These are phyloP conservation scores for Lipomyces yamadae DNA, from an alignment of 805 yeast species.

Conservation along the genomic window DNA sequence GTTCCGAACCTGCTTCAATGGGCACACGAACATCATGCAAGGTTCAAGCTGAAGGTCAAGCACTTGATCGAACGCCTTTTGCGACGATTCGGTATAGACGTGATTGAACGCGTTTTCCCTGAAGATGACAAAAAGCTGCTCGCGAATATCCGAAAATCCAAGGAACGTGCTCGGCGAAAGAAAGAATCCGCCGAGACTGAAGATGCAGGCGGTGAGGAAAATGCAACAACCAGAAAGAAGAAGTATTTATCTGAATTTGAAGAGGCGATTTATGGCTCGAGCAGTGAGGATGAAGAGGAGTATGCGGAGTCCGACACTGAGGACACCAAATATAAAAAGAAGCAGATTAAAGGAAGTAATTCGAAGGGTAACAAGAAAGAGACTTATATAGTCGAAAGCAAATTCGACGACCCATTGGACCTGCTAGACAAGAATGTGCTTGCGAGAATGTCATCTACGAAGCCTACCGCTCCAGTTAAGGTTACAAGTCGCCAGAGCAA, in stretches of 20 bases:
- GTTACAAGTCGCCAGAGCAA: conserved; percentile 42
- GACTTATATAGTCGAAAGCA: conserved; percentile 66
- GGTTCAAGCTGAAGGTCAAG: conserved; percentile 89
- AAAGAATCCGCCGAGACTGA: conserved; percentile 45
- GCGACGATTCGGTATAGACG: conserved; percentile 87
- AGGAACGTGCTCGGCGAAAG: conserved; percentile 82
- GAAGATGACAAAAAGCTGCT: conserved; percentile 85
- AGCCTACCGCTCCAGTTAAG: conserved; percentile 62
- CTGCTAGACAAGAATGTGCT: conserved; percentile 82
- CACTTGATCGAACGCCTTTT: conserved; percentile 90
- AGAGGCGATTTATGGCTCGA: conserved; percentile 82
- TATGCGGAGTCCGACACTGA: conserved; percentile 55
- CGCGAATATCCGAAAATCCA: conserved; percentile 81
- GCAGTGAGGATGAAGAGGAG: conserved; percentile 60
- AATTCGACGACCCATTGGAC: conserved; percentile 81
- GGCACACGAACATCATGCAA: conserved; percentile 96
- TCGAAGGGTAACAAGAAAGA: conserved; percentile 43
- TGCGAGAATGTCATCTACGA: conserved; percentile 86
- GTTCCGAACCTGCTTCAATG: conserved; percentile 79
- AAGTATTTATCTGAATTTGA: conserved; percentile 86
- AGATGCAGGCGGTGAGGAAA: conserved; percentile 41
- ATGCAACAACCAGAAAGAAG: conserved; percentile 43
- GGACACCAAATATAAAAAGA: conserved; percentile 30
- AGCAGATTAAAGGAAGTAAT: conserved; percentile 37
- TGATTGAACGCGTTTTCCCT: conserved; percentile 82